Conservation (phyloP, 129 eudicot species). For the Helianthus tuberosus region DNA sequence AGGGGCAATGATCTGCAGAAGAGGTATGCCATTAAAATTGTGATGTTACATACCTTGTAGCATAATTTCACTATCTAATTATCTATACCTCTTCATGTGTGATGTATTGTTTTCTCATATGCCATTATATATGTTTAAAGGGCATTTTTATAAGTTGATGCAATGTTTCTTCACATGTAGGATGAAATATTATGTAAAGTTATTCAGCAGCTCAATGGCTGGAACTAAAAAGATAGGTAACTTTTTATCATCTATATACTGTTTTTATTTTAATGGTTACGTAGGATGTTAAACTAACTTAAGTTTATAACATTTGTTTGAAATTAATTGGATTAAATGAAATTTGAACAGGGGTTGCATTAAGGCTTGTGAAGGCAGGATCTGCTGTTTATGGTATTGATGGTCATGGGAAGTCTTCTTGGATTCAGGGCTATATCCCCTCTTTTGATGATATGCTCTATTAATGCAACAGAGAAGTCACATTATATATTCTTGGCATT, state of each 20-base stretch:
- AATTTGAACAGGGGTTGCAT: too few species aligned
- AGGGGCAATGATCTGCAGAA: constrained; percentile 96
- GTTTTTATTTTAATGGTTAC: background rate
- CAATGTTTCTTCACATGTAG: constrained; percentile 35
- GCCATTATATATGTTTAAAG: background rate
- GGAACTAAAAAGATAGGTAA: constrained; percentile 96
- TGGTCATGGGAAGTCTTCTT: too few species aligned
- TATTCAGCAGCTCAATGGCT: constrained; percentile 87
- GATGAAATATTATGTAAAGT: constrained; percentile 88
- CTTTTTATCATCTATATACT: background rate
- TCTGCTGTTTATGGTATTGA: too few species aligned
- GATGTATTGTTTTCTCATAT: background rate
- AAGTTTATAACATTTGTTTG: too few species aligned
- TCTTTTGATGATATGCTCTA: too few species aligned
- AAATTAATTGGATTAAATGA: too few species aligned
- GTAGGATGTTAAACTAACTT: too few species aligned
- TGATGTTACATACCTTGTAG: background rate
- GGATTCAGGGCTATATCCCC: too few species aligned
- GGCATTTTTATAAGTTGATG: background rate
- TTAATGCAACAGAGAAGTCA: too few species aligned
- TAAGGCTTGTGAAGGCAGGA: too few species aligned
- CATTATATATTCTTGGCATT: too few species aligned
- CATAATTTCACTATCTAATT: too few species aligned
- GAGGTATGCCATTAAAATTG: constrained; percentile 47
- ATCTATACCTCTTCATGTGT: background rate